Base-by-base conservation (phyloP, 768 basidiomycete genomes). In the Plicaturopsis crispa region DNA sequence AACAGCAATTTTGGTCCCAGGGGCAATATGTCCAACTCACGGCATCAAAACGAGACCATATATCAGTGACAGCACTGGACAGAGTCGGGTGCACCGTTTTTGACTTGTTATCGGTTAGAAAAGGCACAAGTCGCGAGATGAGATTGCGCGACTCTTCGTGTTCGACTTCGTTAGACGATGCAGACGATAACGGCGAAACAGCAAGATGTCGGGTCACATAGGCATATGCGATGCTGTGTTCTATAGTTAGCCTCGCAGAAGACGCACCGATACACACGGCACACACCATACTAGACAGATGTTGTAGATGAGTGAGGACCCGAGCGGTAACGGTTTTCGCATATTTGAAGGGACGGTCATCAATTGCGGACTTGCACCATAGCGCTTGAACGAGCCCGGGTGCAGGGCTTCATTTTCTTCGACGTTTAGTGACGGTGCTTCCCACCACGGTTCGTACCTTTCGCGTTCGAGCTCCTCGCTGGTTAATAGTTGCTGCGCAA, bases 381-480 rank as follows among this genome's bases (percentile, higher is more conserved):
- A 59, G 17, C 50, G 53, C 19, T 24, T 35, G 40, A 22, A 31
- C 11, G 16, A 18, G n/a, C n/a, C n/a, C n/a, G n/a, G n/a, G n/a
- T n/a, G n/a, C 12, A 45, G 14, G 17, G n/a, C 17, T 26, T 41
- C 13, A 2, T 36, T 17, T 21, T 44, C 36, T 8, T 38, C 32
- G n/a, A n/a, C n/a, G 16, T 34, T 24, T 7, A n/a, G 42, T 17
- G 34, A 12, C 1, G 50, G 45, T 14, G 50, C 59, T 39, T 78
- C 70, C 87, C 88, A 92, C 89, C 89, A 92, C 4, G 88, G 87
- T 4, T 63, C 59, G 4, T 59, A 58, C 16, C 57, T 65, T n/a
- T 66, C 68, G 4, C 60, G 56, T 20, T 68, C 67, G 1, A 86
- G 51, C 31, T 75, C 75, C 41, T 71, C 64, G 43, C 73, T 77